Base-by-base conservation (phyloP, 2,329 filamentous ascomycete genomes). In the Fusarium transvaalense region DNA sequence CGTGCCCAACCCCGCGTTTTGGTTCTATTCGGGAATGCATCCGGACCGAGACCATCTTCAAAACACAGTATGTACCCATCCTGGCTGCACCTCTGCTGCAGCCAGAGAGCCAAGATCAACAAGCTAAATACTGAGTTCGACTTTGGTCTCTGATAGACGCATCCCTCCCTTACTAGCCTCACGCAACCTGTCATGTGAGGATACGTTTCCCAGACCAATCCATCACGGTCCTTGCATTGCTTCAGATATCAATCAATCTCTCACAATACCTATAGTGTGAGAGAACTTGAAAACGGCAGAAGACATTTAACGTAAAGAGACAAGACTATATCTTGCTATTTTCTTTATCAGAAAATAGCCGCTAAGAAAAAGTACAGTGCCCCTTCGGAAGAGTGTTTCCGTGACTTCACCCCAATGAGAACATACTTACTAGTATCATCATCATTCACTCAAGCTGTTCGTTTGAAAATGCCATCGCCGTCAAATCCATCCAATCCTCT, bases 1-100 rank as follows among this genome's bases (percentile, higher is more conserved):
- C 31, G 51, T 23, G n/a, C 25, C 53, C 48, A 56, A 64, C 66
- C 65, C 70, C 67, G 61, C 67, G 58, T 66, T 69, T 66, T 68
- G 56, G 56, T 60, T 54, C 19, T 32, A 38, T 47, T 57, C 63
- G 63, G 66, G 56, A 48, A 58, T 55, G 38, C 48, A 63, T 53
- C 61, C 62, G 56, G 61, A 37, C 48, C 62, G 39, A 59, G 47
- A 65, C 66, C 38, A 56, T 56, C 47, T 43, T 58, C 51, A 42
- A 47, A 65, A 52, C n/a, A n/a, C n/a, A n/a, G n/a, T n/a, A n/a
- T n/a, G n/a, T 41, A 61, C 52, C 41, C 53, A 63, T 42, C 53
- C 48, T 45, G 23, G 61, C 42, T 56, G 45, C 29, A 48, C n/a
- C 51, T n/a, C 10, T 21, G 23, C 14, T 69, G 52, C 61, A 55